Evolutionary conservation across 2,329 filamentous ascomycete species (phyloP).

Genomic region (Beauveria asiatica): DNA sequence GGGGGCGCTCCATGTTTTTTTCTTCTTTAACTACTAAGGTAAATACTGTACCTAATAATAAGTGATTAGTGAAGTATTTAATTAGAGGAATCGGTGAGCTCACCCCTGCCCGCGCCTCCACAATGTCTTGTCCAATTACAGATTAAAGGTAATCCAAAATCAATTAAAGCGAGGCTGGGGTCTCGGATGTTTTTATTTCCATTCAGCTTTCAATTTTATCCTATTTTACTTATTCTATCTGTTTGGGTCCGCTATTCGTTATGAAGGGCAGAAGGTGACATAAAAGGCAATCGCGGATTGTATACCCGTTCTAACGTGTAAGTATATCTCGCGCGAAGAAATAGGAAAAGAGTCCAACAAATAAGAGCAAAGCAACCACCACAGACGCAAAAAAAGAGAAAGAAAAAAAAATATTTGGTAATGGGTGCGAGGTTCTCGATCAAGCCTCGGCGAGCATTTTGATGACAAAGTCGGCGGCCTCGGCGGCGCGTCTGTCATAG

Average conservation of each 20-base stretch:
- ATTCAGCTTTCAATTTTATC: neutral
- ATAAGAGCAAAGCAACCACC: too few species aligned
- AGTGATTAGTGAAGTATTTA: too few species aligned
- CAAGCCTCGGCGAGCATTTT: neutral
- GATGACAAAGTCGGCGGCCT: slow-evolving; percentile 3
- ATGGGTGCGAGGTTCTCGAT: too few species aligned
- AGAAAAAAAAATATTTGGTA: too few species aligned
- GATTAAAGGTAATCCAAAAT: neutral
- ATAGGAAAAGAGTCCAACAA: too few species aligned
- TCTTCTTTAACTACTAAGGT: too few species aligned
- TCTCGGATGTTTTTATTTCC: neutral
- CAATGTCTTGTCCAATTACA: neutral
- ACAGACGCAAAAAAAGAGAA: too few species aligned
- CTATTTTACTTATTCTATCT: neutral
- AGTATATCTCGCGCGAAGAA: too few species aligned
- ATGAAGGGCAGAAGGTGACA: too few species aligned
- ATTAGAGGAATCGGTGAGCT: neutral
- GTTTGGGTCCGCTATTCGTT: neutral
- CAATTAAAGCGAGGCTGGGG: slow-evolving; percentile 4
- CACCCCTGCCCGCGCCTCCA: neutral
- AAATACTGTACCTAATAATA: too few species aligned
- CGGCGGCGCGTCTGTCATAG: slow-evolving; percentile 24
- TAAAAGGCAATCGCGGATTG: too few species aligned
- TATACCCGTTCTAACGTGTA: too few species aligned
- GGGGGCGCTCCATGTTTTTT: neutral